Conservation (phyloP, 2,329 filamentous ascomycete species). For the Fonsecaea erecta region DNA sequence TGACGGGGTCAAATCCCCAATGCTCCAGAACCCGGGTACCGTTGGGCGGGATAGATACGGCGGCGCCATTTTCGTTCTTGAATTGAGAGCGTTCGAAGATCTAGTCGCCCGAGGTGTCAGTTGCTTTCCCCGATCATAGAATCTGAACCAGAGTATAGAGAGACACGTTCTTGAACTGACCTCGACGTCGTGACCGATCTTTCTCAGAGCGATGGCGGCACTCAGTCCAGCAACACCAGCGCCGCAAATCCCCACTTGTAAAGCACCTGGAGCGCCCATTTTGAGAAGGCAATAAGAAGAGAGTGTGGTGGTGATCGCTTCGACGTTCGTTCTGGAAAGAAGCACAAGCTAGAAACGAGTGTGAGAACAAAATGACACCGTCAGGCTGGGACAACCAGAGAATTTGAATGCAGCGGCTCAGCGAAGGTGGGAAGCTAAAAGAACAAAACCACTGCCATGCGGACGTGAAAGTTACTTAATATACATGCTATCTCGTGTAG, state of each 20-base stretch:
- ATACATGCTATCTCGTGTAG: conserved; percentile 4
- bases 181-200: conserved; percentile 43
- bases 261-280: background rate
- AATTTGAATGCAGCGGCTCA: conserved; percentile 2
- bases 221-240: conserved; percentile 44
- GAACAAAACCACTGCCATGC: background rate
- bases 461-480: conserved; percentile 8
- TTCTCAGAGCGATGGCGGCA: conserved; percentile 43
- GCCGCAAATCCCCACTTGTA: conserved; percentile 40
- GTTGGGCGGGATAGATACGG: conserved; percentile 43
- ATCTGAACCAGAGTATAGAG: background rate
- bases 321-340: background rate
- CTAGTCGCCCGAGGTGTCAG: conserved; percentile 29
- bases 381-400: background rate
- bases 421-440: background rate
- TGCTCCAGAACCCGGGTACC: conserved; percentile 39
- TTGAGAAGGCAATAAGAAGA: background rate
- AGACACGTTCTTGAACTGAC: conserved; percentile 34
- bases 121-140: background rate
- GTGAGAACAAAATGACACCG: background rate
- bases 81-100: conserved; percentile 43
- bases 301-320: background rate
- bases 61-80: conserved; percentile 43
- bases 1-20: conserved; percentile 40
- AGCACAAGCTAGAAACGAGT: background rate